Evolutionary conservation across 106 monocot species (phyloP).

Genomic region (Allium sativum): DNA sequence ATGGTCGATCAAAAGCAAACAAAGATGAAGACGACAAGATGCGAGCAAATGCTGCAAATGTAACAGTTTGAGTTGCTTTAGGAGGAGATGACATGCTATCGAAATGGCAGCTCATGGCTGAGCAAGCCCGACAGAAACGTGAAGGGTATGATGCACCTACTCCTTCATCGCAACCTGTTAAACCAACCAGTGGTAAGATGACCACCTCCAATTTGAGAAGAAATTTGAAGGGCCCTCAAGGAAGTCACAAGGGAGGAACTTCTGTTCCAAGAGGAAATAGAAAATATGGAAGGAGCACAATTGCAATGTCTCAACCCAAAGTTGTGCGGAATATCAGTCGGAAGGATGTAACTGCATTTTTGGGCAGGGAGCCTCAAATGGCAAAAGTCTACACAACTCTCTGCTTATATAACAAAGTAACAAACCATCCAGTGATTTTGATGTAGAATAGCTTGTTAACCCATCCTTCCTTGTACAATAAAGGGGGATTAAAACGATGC

Average conservation of each 20-base stretch:
- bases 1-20: constrained; percentile 38
- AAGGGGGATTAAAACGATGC: too few relatives aligned
- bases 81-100: constrained; percentile 83
- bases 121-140: constrained; percentile 83
- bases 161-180: constrained; percentile 1
- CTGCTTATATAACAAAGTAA: constrained; percentile 57
- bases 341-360: constrained; percentile 62
- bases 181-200: constrained; percentile 7
- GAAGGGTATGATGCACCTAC: constrained; percentile 28
- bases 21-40: constrained; percentile 84
- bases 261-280: constrained; percentile 6
- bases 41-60: constrained; percentile 84
- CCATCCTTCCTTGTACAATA: too few relatives aligned
- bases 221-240: constrained; percentile 10
- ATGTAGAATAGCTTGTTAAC: background rate
- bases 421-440: constrained; percentile 3
- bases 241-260: constrained; percentile 5
- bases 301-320: constrained; percentile 5
- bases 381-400: constrained; percentile 48
- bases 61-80: constrained; percentile 78
- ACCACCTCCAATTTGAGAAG: background rate
- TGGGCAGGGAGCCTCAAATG: constrained; percentile 80
- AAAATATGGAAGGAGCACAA: constrained; percentile 3
- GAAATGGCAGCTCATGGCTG: constrained; percentile 96
- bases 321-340: constrained; percentile 32